Evolutionary conservation across 2,329 filamentous ascomycete species (phyloP), one percentile per base, ranked within the genome.

Genomic region (Lecanicillium sp.): DNA sequence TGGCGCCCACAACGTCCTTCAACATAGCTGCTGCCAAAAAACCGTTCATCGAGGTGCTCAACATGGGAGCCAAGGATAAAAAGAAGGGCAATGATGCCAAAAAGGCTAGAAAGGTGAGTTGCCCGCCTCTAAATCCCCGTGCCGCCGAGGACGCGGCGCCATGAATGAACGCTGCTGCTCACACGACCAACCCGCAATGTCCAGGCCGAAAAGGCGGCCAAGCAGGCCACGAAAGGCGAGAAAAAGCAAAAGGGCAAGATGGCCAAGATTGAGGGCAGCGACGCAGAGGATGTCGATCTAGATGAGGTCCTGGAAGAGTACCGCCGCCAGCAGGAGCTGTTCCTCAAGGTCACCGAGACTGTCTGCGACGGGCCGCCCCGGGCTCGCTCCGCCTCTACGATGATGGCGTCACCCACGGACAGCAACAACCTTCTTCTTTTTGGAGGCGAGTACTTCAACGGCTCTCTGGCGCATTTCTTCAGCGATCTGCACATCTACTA

Each of bases 401-500:
- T 98, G 43, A 73, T 96, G 49, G 87, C 87, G 15, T 90, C 84
- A 29, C 92, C 92, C 2, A 77, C 82, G 22, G 90, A 94, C 62
- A 77, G 75, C 52, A 94, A 92, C 61, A 88, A 94, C 58, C 65
- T 98, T 41, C 80, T 97, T 48, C 66, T 97, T 5, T 98, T 94
- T 60, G 92, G 90, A 13, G 92, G 92, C 48, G 92, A 98, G 67
- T 94, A 89, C 56, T 97, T 87, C 65, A 94, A 97, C 62, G 92
- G 92, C 4, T 84, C 85, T 3, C 67, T 92, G 40, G 92, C 90
- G 4, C 77, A 74, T 35, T 81, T 81, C 58, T 81, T 72, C 60
- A 80, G 81, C 55, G 77, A 81, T 54, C 60, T 82, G 52, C 71
- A 79, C 62, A 67, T 82, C 48, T 82, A 82, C 62, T 74, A 92